These are phyloP conservation scores for Rhynchosporium secalis DNA, from an alignment of 2,329 filamentous ascomycete species.

Conservation along the genomic window DNA sequence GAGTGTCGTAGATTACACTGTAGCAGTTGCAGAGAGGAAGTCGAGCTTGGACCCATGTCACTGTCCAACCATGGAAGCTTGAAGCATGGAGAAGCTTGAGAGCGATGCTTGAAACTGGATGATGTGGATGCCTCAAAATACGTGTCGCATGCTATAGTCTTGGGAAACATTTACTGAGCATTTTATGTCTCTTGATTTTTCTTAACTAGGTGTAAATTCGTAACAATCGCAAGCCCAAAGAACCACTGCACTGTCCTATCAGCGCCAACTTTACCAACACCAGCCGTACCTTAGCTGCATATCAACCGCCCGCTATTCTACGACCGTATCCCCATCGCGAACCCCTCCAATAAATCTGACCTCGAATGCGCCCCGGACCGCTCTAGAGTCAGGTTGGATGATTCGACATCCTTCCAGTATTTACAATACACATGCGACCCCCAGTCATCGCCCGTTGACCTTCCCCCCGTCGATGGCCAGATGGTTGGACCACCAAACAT, in stretches of 20 bases:
- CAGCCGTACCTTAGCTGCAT: slow-evolving; percentile 1
- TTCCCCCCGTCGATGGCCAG: slow-evolving; percentile 37
- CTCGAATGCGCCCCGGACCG: slow-evolving; percentile 18
- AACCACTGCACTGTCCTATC: background rate
- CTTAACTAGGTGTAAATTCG: no score
- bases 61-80: background rate
- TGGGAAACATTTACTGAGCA: slow-evolving; percentile 1
- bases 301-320: slow-evolving; percentile 7
- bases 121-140: slow-evolving; percentile 13
- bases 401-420: slow-evolving; percentile 28
- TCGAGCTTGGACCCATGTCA: slow-evolving; percentile 9
- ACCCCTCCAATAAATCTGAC: slow-evolving; percentile 7
- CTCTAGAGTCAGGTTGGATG: slow-evolving; percentile 25
- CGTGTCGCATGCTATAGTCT: slow-evolving; percentile 16
- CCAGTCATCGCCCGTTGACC: slow-evolving; percentile 33
- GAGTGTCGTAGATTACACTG: background rate
- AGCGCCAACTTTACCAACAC: slow-evolving; percentile 1
- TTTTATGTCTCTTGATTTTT: background rate
- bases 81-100: slow-evolving; percentile 13
- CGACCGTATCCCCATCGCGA: background rate
- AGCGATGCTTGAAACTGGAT: slow-evolving; percentile 22
- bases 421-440: slow-evolving; percentile 36
- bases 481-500: slow-evolving; percentile 46
- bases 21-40: background rate
- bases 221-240: no score